Evolutionary conservation across 805 yeast species (phyloP).

Genomic region (Saturnispora gosingensis): DNA sequence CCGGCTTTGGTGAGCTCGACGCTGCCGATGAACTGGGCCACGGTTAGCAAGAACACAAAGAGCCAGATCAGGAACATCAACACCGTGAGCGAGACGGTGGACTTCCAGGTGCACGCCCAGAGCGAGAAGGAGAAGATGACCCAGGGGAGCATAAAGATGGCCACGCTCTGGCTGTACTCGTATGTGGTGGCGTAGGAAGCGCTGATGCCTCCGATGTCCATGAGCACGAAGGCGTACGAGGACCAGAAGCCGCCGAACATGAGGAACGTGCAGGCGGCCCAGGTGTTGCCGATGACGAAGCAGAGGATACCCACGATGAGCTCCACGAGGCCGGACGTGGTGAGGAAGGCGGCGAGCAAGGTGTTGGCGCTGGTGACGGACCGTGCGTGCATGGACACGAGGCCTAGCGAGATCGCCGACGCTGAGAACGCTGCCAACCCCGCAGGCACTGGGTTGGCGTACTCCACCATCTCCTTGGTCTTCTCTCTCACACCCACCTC

Average conservation of each 20-base stretch:
- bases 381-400: constrained; percentile 37
- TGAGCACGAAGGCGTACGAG: constrained; percentile 37
- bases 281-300: constrained; percentile 41
- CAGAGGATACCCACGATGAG: constrained; percentile 45
- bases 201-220: constrained; percentile 35
- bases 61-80: constrained; percentile 36
- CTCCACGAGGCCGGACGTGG: constrained; percentile 43
- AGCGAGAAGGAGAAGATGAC: constrained; percentile 39
- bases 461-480: constrained; percentile 20
- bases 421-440: constrained; percentile 43
- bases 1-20: constrained; percentile 33
- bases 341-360: constrained; percentile 37
- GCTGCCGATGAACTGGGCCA: constrained; percentile 33
- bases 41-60: constrained; percentile 37
- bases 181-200: constrained; percentile 30
- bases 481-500: constrained; percentile 32
- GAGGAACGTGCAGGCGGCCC: constrained; percentile 45
- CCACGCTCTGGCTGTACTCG: constrained; percentile 36
- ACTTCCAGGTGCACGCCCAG: constrained; percentile 39
- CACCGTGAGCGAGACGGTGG: constrained; percentile 34
- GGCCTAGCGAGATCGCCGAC: constrained; percentile 39
- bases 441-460: constrained; percentile 44
- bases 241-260: constrained; percentile 51
- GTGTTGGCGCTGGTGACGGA: constrained; percentile 36
- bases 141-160: constrained; percentile 44